Percentiles rank a stretch among this genome's conserved stretches.
phyloP scores from a whole-genome alignment of 345 rosid genomes.

The Boechera stricta region DNA sequence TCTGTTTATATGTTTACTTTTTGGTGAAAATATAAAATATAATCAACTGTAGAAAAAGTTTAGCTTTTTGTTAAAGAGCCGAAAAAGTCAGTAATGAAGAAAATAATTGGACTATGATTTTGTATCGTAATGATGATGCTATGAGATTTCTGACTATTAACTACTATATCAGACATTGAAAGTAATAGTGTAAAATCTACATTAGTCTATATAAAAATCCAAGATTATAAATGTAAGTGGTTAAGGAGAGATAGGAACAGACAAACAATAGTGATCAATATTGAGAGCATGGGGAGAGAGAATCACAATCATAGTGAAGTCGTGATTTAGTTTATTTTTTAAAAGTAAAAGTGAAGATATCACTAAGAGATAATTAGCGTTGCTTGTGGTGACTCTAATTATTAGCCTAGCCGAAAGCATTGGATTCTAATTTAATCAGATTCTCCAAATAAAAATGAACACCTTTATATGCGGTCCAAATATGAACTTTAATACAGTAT shows the following conservation, averaged over 20 bases:
- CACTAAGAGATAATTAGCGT: conserved; percentile 28
- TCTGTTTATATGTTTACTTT: conserved; percentile 26
- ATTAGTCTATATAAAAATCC: background rate
- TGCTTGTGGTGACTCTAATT: conserved; percentile 39
- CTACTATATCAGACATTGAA: background rate
- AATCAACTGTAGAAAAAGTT: background rate
- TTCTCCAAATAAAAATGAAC: background rate
- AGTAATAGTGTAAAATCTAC: background rate
- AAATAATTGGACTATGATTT: conserved; percentile 30
- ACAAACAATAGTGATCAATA: background rate
- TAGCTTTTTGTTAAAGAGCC: conserved; percentile 20
- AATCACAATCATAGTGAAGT: conserved; percentile 9
- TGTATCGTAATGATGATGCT: conserved; percentile 11
- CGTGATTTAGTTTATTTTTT: conserved; percentile 11
- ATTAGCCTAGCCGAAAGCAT: conserved; percentile 49
- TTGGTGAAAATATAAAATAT: conserved; percentile 6
- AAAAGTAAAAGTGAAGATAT: conserved; percentile 35
- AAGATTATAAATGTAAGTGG: conserved; percentile 17
- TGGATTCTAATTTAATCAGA: conserved; percentile 39
- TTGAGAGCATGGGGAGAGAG: background rate
- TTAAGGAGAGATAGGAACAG: background rate
- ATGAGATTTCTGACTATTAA: conserved; percentile 1
- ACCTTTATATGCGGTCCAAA: conserved; percentile 29
- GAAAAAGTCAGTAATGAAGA: conserved; percentile 13
- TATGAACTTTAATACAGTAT: conserved; percentile 3